These are phyloP conservation scores for Kuraishia capsulata DNA, from an alignment of 805 yeast species.

Conservation along the genomic window DNA sequence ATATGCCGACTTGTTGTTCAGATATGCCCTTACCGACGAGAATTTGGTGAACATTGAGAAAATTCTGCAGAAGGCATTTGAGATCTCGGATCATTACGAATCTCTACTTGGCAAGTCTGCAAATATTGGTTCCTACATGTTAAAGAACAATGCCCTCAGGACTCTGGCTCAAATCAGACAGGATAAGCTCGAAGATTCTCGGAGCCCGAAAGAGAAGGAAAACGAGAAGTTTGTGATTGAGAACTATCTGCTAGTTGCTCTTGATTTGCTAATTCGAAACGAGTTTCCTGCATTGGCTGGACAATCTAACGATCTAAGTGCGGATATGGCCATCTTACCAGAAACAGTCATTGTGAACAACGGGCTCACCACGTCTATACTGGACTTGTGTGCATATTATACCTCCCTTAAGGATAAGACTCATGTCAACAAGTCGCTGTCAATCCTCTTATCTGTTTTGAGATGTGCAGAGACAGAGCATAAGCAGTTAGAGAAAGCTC, in stretches of 20 bases:
- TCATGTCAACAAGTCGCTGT: conserved; percentile 18
- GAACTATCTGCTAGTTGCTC: conserved; percentile 17
- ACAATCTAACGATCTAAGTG: conserved; percentile 2
- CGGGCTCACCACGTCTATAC: conserved; percentile 15
- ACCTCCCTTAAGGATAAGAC: conserved; percentile 13
- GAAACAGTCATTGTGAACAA: conserved; percentile 10
- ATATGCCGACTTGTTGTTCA: conserved; percentile 26
- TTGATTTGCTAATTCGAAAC: conserved; percentile 14
- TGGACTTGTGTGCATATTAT: conserved; percentile 21
- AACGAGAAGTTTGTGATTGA: conserved; percentile 16
- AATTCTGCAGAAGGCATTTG: conserved; percentile 19
- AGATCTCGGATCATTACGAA: conserved; percentile 20
- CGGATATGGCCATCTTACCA: conserved; percentile 15
- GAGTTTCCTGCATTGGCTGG: conserved; percentile 9
- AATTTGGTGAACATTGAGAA: conserved; percentile 15
- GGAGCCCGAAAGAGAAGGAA: conserved; percentile 6
- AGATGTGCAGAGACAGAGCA: conserved; percentile 20
- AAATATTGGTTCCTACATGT: conserved; percentile 14
- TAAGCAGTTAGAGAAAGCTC: conserved; percentile 7
- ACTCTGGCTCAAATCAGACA: conserved; percentile 17
- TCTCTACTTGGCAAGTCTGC: conserved; percentile 9
- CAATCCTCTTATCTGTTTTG: conserved; percentile 24
- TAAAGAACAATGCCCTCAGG: conserved; percentile 24
- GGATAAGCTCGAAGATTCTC: conserved; percentile 9
- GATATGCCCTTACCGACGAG: conserved; percentile 27